These are phyloP conservation scores for Cryptosporidium meleagridis DNA, from an alignment of 169 alveolate genomes.

Conservation along the genomic window DNA sequence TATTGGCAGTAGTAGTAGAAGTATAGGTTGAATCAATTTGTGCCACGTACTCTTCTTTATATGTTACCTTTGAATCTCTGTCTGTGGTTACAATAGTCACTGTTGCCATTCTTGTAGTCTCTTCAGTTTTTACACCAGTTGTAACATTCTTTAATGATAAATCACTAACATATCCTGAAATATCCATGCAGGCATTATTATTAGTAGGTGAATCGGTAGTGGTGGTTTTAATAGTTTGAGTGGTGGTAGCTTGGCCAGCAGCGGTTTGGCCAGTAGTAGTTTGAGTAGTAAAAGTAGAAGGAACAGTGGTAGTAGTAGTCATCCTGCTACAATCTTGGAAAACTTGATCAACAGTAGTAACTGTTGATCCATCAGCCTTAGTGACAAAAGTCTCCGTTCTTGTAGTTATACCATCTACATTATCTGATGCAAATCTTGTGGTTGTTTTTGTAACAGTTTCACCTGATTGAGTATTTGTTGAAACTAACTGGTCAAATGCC, in stretches of 20 bases:
- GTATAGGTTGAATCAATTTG: constrained; percentile 17
- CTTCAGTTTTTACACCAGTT: neutral
- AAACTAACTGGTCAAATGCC: constrained; percentile 22
- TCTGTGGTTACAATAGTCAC: constrained; percentile 12
- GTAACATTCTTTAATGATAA: neutral
- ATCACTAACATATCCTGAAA: neutral
- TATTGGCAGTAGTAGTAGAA: neutral
- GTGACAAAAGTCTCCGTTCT: constrained; percentile 18
- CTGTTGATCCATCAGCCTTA: constrained; percentile 15
- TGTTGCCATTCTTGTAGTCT: neutral
- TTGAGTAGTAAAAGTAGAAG: neutral
- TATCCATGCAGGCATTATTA: neutral
- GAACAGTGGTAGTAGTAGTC: constrained; percentile 3
- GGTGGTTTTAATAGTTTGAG: neutral
- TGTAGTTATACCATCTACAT: neutral
- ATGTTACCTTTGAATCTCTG: constrained; percentile 17
- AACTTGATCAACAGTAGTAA: constrained; percentile 17
- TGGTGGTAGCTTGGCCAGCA: neutral
- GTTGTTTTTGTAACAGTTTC: constrained; percentile 12
- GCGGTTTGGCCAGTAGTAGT: neutral
- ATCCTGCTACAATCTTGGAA: constrained; percentile 5
- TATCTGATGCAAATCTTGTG: neutral
- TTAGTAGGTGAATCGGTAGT: neutral
- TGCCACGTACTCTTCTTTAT: neutral
- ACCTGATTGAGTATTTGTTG: neutral